These are phyloP conservation scores for Anethum foeniculum DNA, from an alignment of 140 eudicot genomes.

Conservation along the genomic window DNA sequence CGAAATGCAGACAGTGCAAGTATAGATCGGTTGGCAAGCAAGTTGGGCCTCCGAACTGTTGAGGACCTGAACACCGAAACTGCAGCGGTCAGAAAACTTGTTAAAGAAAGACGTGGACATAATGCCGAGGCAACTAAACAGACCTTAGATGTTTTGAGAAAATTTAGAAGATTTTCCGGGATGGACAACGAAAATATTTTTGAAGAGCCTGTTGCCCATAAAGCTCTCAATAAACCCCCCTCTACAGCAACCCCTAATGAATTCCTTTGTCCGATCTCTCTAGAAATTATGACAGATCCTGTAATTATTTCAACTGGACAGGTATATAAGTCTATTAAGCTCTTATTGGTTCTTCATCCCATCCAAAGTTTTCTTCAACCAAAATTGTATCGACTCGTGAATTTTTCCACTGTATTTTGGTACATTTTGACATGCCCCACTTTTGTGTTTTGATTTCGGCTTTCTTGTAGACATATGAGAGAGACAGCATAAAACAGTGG, in stretches of 20 bases:
- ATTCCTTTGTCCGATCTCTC: constrained; percentile 72
- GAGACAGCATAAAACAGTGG: constrained; percentile 80
- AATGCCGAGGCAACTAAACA: constrained; percentile 49
- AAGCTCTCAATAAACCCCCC: constrained; percentile 25
- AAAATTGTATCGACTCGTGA: neutral
- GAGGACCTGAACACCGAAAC: constrained; percentile 62
- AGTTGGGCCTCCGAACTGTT: constrained; percentile 35
- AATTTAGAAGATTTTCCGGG: constrained; percentile 57
- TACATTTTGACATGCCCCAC: neutral
- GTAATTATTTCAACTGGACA: constrained; percentile 83
- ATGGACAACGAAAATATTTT: constrained; percentile 35
- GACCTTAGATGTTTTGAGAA: constrained; percentile 43
- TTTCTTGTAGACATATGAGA: constrained; percentile 56
- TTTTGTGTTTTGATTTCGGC: neutral
- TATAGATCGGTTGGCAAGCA: constrained; percentile 59
- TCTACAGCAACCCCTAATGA: constrained; percentile 56
- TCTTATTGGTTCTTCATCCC: neutral
- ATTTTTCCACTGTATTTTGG: neutral
- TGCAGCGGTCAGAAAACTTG: constrained; percentile 45
- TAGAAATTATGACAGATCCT: constrained; percentile 87
- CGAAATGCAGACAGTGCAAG: constrained; percentile 53
- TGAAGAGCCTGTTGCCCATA: constrained; percentile 42
- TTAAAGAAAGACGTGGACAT: constrained; percentile 44
- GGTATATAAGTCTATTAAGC: constrained; percentile 21
- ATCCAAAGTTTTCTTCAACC: neutral